Evolutionary conservation across 2,329 filamentous ascomycete genomes (phyloP).

Genomic region (Calcarisporium arbuscula): DNA sequence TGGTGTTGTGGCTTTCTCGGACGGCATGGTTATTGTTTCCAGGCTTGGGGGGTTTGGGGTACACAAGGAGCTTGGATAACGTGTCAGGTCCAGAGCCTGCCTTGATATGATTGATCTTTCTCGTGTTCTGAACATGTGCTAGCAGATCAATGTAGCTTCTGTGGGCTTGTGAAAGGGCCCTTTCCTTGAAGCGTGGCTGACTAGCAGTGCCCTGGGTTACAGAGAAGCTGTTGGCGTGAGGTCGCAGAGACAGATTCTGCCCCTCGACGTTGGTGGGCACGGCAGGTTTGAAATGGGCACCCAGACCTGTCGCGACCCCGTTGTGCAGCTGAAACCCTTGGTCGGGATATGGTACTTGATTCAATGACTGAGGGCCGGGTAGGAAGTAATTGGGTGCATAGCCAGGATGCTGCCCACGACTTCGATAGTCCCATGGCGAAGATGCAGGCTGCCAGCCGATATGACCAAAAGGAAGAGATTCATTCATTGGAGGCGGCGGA

Average conservation of each 20-base stretch:
- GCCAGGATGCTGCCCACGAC: background rate
- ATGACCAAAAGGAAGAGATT: conserved; percentile 24
- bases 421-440: conserved; percentile 9
- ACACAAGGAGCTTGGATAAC: conserved; percentile 45
- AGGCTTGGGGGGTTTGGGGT: conserved; percentile 44
- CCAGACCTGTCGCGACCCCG: too few relatives aligned
- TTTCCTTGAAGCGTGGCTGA: conserved; percentile 54
- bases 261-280: too few relatives aligned
- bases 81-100: conserved; percentile 28
- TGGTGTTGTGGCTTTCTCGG: background rate
- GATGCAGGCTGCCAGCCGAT: conserved; percentile 12
- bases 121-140: conserved; percentile 54
- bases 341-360: background rate
- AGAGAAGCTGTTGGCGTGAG: too few relatives aligned
- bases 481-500: conserved; percentile 24
- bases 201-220: too few relatives aligned
- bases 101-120: conserved; percentile 39
- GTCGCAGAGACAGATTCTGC: too few relatives aligned
- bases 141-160: conserved; percentile 66
- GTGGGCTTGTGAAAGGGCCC: conserved; percentile 63
- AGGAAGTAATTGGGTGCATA: background rate
- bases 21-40: conserved; percentile 1
- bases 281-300: too few relatives aligned
- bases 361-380: background rate
- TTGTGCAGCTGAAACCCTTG: background rate